Conservation (phyloP, 2,329 filamentous ascomycete genomes). For the Colletotrichum sojae region DNA sequence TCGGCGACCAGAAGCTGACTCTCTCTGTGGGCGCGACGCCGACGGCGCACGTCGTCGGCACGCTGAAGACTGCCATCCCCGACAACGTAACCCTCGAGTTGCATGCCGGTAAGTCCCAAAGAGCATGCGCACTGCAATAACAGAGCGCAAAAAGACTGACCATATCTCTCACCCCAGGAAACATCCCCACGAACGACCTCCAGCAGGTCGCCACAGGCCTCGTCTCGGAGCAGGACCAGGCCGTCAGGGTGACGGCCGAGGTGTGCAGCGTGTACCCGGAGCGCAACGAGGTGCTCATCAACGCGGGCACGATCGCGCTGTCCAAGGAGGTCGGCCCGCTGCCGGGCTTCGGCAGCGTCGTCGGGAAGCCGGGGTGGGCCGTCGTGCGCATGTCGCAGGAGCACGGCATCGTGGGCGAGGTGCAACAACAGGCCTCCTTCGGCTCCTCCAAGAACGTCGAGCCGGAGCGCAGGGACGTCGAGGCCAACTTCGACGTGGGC, state of each 20-base stretch:
- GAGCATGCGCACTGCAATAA: too few relatives aligned
- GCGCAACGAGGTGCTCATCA: constrained; percentile 55
- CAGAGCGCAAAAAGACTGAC: too few relatives aligned
- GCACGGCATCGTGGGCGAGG: constrained; percentile 51
- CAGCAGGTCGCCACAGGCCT: constrained; percentile 55
- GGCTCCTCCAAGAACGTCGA: constrained; percentile 36
- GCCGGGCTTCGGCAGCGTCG: constrained; percentile 49
- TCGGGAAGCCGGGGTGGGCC: constrained; percentile 48
- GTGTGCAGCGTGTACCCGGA: constrained; percentile 56
- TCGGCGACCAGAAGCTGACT: constrained; percentile 46
- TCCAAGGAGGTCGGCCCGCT: constrained; percentile 51
- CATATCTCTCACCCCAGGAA: constrained; percentile 43
- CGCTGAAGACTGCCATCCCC: constrained; percentile 48
- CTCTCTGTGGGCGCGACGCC: constrained; percentile 54
- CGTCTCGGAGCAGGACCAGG: constrained; percentile 48
- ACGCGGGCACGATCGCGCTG: constrained; percentile 53
- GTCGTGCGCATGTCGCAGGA: constrained; percentile 55
- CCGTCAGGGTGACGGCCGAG: constrained; percentile 50
- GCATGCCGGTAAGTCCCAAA: constrained; percentile 48
- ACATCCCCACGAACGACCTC: constrained; percentile 56
- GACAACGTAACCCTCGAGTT: constrained; percentile 52
- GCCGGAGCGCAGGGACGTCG: constrained; percentile 39
- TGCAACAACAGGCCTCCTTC: background rate
- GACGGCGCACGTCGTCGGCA: constrained; percentile 53
- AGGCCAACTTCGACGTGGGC: constrained; percentile 51